A percentile compares a stretch with the other conserved stretches of the same genome.
Conservation (phyloP, 73 alveolate species). For the Effrenium voratum region DNA sequence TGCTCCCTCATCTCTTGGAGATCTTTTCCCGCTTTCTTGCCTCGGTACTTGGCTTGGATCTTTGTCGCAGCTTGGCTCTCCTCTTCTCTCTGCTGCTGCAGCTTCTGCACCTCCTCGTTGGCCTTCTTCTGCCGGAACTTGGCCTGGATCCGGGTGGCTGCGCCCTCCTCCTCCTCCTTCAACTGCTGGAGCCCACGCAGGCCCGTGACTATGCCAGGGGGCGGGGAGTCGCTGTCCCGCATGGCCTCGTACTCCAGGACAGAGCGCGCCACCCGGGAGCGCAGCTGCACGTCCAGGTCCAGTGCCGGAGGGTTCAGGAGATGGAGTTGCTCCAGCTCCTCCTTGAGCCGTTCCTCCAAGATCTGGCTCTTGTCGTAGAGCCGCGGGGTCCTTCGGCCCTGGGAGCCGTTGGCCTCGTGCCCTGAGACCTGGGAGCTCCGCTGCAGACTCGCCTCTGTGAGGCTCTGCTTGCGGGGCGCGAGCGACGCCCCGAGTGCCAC, state of each 20-base stretch:
- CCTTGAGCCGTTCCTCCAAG: no score
- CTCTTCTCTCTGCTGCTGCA: slow-evolving; percentile 37
- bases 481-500: no score
- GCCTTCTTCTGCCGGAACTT: slow-evolving; percentile 42
- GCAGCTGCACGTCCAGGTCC: no score
- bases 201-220: slow-evolving; percentile 10
- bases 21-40: slow-evolving; percentile 50
- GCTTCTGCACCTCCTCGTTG: slow-evolving; percentile 25
- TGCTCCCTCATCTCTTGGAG: slow-evolving; percentile 47
- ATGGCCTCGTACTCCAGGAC: slow-evolving; percentile 51
- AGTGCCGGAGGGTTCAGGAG: no score
- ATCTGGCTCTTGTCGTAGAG: no score
- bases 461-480: no score
- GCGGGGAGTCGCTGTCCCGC: slow-evolving; percentile 37
- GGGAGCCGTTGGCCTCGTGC: no score
- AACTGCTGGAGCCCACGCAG: slow-evolving; percentile 24
- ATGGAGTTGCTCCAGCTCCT: no score
- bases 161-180: slow-evolving; percentile 39
- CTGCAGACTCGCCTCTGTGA: no score
- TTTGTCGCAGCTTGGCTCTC: slow-evolving; percentile 42
- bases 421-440: no score
- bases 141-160: slow-evolving; percentile 50
- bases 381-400: no score
- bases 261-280: neutral
- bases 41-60: slow-evolving; percentile 45